Evolutionary conservation across 1,284 basidiomycete species (phyloP).

Genomic region (Caloboletus inedulis): DNA sequence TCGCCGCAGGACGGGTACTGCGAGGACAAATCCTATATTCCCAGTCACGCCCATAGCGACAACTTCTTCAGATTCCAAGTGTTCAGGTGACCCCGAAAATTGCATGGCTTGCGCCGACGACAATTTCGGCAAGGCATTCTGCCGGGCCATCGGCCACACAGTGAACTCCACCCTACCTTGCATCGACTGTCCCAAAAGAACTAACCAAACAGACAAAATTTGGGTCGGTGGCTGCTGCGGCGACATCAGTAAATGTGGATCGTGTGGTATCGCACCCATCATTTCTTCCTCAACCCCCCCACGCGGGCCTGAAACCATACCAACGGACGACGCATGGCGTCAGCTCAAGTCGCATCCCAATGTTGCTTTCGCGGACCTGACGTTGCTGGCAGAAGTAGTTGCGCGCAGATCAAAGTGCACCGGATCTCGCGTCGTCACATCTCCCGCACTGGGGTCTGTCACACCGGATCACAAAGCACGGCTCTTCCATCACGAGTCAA

Average conservation of each 20-base stretch:
- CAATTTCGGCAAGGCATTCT: conserved; percentile 83
- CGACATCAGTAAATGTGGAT: conserved; percentile 31
- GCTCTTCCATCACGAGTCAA: conserved; percentile 13
- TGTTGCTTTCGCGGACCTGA: conserved; percentile 75
- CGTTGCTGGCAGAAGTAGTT: conserved; percentile 84
- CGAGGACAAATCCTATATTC: conserved; percentile 48
- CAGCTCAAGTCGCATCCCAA: conserved; percentile 88
- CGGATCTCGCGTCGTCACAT: conserved; percentile 67
- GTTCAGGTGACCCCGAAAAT: conserved; percentile 62
- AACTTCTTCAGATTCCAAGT: conserved; percentile 30
- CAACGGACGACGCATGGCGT: conserved; percentile 82
- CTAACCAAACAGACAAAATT: conserved; percentile 24
- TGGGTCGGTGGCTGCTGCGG: conserved; percentile 33
- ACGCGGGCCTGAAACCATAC: conserved; percentile 54
- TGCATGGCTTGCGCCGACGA: conserved; percentile 79
- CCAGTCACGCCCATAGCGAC: conserved; percentile 38
- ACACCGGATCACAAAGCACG: conserved; percentile 41
- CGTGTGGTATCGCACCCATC: conserved; percentile 35
- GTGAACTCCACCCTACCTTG: conserved; percentile 48
- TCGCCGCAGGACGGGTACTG: conserved; percentile 48
- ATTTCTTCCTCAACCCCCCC: conserved; percentile 25
- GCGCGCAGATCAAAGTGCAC: conserved; percentile 76
- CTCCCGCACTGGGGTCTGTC: conserved; percentile 51
- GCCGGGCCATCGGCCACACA: conserved; percentile 68
- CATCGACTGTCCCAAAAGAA: conserved; percentile 48